A percentile compares a stretch with the other conserved stretches of the same genome.
These are phyloP conservation scores for Paramecium caudatum DNA, from an alignment of 73 alveolate genomes.

Conservation along the genomic window DNA sequence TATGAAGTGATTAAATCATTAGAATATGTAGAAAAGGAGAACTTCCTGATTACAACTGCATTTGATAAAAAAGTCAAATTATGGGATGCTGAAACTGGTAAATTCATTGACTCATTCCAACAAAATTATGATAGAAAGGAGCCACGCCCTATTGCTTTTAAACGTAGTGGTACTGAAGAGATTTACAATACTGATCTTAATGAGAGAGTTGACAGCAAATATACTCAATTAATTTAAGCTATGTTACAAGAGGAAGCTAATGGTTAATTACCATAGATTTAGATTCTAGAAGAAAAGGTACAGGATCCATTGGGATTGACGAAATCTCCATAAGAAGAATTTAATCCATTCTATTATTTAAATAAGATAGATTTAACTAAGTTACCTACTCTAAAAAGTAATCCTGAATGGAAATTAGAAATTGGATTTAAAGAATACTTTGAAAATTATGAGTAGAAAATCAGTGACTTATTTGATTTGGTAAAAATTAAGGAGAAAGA, in stretches of 20 bases:
- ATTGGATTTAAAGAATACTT: slow-evolving; percentile 62
- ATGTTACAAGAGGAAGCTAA: background rate
- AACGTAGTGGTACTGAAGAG: slow-evolving; percentile 76
- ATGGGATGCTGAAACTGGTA: slow-evolving; percentile 78
- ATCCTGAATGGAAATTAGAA: slow-evolving; percentile 74
- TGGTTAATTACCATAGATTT: background rate
- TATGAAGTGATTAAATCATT: slow-evolving; percentile 74
- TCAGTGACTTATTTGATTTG: slow-evolving; percentile 14
- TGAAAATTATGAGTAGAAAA: slow-evolving; percentile 69
- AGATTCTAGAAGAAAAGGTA: background rate
- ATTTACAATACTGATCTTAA: slow-evolving; percentile 67
- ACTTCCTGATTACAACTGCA: slow-evolving; percentile 69
- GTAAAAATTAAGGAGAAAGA: slow-evolving; percentile 71
- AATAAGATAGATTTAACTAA: slow-evolving; percentile 62
- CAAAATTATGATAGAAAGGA: slow-evolving; percentile 74
- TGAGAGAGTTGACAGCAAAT: slow-evolving; percentile 68
- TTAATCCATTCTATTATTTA: slow-evolving; percentile 71
- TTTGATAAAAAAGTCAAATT: slow-evolving; percentile 74
- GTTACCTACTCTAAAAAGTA: slow-evolving; percentile 30
- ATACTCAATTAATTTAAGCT: background rate
- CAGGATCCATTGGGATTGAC: slow-evolving; percentile 7
- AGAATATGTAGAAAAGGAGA: slow-evolving; percentile 71
- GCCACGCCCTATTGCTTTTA: slow-evolving; percentile 76
- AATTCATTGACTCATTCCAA: slow-evolving; percentile 67
- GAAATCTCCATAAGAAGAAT: slow-evolving; percentile 68